Evolutionary conservation across 106 monocot genomes (phyloP).

Genomic region (Dioscorea alata): DNA sequence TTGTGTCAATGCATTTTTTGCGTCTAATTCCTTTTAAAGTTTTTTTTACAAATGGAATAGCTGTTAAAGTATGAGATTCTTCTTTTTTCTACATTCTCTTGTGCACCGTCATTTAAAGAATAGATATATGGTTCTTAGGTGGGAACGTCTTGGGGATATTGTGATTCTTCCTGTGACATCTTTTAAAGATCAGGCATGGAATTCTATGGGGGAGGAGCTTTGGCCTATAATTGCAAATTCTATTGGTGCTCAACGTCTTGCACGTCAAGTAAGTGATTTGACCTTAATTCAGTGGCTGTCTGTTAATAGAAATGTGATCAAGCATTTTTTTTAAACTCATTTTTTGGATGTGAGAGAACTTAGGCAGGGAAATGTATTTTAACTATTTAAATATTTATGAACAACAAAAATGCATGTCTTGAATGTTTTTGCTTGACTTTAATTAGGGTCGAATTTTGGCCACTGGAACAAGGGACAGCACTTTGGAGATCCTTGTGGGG

Average conservation of each 20-base stretch:
- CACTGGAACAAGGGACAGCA: constrained; percentile 89
- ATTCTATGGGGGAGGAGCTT: constrained; percentile 58
- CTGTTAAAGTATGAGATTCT: not conserved
- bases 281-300: not conserved
- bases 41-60: not conserved
- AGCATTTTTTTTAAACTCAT: no score
- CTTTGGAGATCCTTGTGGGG: constrained; percentile 84
- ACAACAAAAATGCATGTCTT: no score
- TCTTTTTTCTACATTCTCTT: not conserved
- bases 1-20: not conserved
- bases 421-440: not conserved
- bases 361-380: no score
- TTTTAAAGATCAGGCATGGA: constrained; percentile 79
- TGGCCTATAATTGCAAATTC: constrained; percentile 81
- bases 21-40: not conserved
- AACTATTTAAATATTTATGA: no score
- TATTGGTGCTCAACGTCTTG: constrained; percentile 71
- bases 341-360: no score
- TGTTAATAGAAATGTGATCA: not conserved
- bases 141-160: constrained; percentile 95
- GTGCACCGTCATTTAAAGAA: constrained; percentile 1
- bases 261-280: constrained; percentile 69
- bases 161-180: constrained; percentile 78
- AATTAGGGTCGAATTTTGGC: constrained; percentile 71
- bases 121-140: constrained; percentile 31